Conservation (phyloP, 176 grass and related monocot genomes). For the Lolium perenne region DNA sequence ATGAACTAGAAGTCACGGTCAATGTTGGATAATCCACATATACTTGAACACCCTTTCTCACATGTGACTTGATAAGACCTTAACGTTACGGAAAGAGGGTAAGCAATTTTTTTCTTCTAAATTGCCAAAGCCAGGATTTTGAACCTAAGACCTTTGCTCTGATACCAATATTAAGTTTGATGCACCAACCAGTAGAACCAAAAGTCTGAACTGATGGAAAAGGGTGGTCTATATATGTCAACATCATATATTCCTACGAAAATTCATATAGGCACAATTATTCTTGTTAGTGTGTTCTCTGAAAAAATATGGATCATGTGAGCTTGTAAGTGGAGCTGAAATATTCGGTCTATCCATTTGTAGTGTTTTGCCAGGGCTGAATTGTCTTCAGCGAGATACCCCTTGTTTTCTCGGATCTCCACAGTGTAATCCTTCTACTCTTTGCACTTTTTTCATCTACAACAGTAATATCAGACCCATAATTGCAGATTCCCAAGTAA, state of each 20-base stretch:
- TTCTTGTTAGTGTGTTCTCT: neutral
- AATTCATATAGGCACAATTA: neutral
- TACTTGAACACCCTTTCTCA: no score
- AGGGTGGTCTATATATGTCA: no score
- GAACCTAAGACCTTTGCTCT: no score
- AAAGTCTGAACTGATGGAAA: no score
- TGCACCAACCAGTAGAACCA: no score
- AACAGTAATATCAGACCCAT: neutral
- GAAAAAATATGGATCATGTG: neutral
- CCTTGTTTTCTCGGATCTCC: conserved; percentile 74
- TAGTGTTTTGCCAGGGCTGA: conserved; percentile 50
- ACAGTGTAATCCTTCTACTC: conserved; percentile 48
- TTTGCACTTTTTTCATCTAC: neutral
- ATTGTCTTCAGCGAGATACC: conserved; percentile 78
- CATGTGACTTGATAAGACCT: no score
- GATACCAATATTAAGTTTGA: no score
- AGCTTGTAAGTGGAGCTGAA: neutral
- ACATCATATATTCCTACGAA: neutral
- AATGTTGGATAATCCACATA: no score
- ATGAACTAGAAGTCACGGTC: no score
- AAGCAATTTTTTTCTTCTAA: no score
- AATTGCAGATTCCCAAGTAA: conserved; percentile 15
- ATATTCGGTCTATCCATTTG: conserved; percentile 31
- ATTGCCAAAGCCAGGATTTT: no score
- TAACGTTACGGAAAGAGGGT: no score